Conservation (phyloP, 2,329 filamentous ascomycete genomes). For the Fusarium sublunatum region DNA sequence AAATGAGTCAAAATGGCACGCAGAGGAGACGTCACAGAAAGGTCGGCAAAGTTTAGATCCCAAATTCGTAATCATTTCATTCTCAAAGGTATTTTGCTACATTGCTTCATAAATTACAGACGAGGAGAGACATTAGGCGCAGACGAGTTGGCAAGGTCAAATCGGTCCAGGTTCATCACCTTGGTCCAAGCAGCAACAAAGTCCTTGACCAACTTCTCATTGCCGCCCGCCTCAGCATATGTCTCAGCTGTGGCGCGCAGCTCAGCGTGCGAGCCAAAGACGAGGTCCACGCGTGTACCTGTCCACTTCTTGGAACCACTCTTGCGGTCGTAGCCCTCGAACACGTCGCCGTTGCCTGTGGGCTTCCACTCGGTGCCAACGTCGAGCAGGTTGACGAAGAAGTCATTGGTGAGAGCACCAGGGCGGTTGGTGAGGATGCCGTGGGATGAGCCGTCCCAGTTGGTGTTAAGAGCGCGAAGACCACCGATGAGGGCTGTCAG, state of each 20-base stretch:
- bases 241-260: conserved; percentile 77
- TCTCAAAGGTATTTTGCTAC: conserved; percentile 42
- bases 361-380: conserved; percentile 71
- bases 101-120: conserved; percentile 40
- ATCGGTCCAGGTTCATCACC: conserved; percentile 79
- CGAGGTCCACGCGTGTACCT: conserved; percentile 74
- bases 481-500: conserved; percentile 77
- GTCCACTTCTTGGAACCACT: conserved; percentile 75
- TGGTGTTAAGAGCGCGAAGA: conserved; percentile 74
- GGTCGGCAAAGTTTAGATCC: not conserved
- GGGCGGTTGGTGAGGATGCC: conserved; percentile 77
- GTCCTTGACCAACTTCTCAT: conserved; percentile 75
- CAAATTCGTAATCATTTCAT: conserved; percentile 33
- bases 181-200: conserved; percentile 79
- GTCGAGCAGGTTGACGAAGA: conserved; percentile 83
- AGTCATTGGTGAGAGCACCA: conserved; percentile 79
- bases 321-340: conserved; percentile 74
- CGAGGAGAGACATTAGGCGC: conserved; percentile 32
- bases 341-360: conserved; percentile 62
- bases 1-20: not conserved
- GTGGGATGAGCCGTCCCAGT: conserved; percentile 74
- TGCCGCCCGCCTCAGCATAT: conserved; percentile 69
- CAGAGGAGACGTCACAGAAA: not conserved
- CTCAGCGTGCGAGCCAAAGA: conserved; percentile 79
- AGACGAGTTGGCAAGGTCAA: conserved; percentile 57